These are phyloP conservation scores for Serpula lacrymans DNA, from an alignment of 768 basidiomycete species.

Conservation along the genomic window DNA sequence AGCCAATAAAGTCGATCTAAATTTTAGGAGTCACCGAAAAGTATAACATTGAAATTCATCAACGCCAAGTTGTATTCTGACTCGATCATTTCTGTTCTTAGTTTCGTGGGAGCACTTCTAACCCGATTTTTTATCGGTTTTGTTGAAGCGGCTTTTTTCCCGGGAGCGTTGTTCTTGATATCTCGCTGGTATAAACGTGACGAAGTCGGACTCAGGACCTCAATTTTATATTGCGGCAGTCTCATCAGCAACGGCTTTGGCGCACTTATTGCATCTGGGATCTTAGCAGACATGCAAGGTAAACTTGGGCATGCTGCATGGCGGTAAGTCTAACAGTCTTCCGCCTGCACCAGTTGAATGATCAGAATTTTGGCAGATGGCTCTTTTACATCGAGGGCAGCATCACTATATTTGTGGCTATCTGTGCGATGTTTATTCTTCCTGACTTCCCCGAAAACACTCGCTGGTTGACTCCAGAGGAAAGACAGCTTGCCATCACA, in stretches of 20 bases:
- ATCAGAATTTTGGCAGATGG: conserved; percentile 5
- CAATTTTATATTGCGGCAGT: conserved; percentile 34
- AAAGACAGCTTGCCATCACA: conserved; percentile 26
- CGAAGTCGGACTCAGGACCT: conserved; percentile 35
- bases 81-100: too few relatives aligned
- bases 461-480: conserved; percentile 25
- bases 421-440: conserved; percentile 31
- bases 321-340: conserved; percentile 26
- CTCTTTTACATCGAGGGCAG: conserved; percentile 28
- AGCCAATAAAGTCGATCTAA: conserved; percentile 1
- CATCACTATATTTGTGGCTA: conserved; percentile 29
- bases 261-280: conserved; percentile 41
- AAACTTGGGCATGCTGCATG: conserved; percentile 37
- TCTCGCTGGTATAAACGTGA: conserved; percentile 39
- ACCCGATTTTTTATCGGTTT: conserved; percentile 42
- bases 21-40: too few relatives aligned
- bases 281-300: conserved; percentile 40
- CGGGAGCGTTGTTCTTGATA: conserved; percentile 28
- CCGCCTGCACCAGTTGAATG: neutral
- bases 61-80: neutral
- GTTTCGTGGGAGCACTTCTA: conserved; percentile 21
- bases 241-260: conserved; percentile 46
- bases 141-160: conserved; percentile 28
- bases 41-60: neutral
- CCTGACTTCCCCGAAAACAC: conserved; percentile 37